Evolutionary conservation across 352 stramenopile genomes (phyloP), one percentile per base, ranked within the genome.

Genomic region (Phytophthora cryptogea): DNA sequence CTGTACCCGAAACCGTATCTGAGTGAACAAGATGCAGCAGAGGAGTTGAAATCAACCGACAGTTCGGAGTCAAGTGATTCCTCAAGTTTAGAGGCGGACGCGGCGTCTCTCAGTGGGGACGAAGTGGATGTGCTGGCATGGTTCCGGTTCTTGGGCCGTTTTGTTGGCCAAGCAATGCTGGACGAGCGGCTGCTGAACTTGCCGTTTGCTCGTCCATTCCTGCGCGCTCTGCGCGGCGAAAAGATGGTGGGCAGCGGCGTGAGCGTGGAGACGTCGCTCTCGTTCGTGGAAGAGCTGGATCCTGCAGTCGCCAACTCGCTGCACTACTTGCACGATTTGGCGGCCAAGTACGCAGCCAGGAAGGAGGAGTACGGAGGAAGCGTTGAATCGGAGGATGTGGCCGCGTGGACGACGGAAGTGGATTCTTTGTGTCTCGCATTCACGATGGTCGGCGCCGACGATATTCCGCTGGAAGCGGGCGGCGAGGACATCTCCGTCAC

Each of bases 111-210:
- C 8, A 59, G 28, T 36, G 53, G 33, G 4, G 55, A 69, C 23
- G 61, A 68, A 7, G 55, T 64, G 33, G 54, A 74, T 23, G 70
- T 76, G 23, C 32, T 88, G 9, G 49, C 67, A 26, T 90, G 75
- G 74, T 92, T 90, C 58, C 74, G 69, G n/a, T 92, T 92, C 35
- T 59, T 92, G 13, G 83, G 83, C 4, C 75, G 68, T 1, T 87
- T 92, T 46, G 71, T 92, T 2, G 79, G 72, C 0, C 83, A 92
- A 61, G 83, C 89, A 1, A 66, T 96, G 7, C 69, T 95, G 27
- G 89, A 97, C 68, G 84, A 93, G 17, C 80, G 89, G 4, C 54
- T 96, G 49, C 52, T 97, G 27, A 90, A 94, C 42, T 51, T 96
- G 26, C 86, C 89, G 32, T 72, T 97, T 27, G 78, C 89, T 14